Percentiles rank a stretch among this genome's conserved stretches.
phyloP scores from a whole-genome alignment of 139 green algal species.

The Chlorella sp. region DNA sequence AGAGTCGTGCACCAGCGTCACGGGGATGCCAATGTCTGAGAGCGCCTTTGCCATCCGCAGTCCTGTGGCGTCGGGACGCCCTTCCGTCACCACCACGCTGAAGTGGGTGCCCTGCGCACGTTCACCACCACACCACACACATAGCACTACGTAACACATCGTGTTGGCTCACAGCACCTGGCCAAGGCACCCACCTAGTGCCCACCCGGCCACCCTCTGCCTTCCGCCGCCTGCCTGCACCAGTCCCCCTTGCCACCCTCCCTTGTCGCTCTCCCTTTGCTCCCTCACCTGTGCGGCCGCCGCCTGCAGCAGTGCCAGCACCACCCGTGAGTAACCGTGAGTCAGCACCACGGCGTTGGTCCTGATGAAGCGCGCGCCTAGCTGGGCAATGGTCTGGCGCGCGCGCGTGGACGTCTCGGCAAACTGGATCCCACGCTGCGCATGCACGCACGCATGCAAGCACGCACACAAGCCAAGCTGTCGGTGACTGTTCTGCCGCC shows the following conservation, averaged over 20 bases:
- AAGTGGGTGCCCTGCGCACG: constrained; percentile 73
- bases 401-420: constrained; percentile 74
- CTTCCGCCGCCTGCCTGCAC: background rate
- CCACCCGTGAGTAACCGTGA: constrained; percentile 88
- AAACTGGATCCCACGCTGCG: constrained; percentile 72
- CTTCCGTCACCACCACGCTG: constrained; percentile 89
- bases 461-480: background rate
- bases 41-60: constrained; percentile 65
- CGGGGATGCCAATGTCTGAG: constrained; percentile 59
- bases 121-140: background rate
- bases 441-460: no score
- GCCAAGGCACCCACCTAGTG: background rate
- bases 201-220: background rate
- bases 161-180: no score
- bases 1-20: constrained; percentile 33
- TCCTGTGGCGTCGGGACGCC: constrained; percentile 75
- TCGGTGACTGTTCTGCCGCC: no score
- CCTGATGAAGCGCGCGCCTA: constrained; percentile 81
- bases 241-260: background rate
- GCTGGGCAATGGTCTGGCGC: constrained; percentile 78
- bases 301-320: constrained; percentile 70
- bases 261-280: background rate
- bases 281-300: constrained; percentile 44
- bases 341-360: constrained; percentile 66
- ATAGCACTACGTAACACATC: background rate